Conservation (phyloP, 257 asterid genomes). For the Jacaranda mimosifolia region DNA sequence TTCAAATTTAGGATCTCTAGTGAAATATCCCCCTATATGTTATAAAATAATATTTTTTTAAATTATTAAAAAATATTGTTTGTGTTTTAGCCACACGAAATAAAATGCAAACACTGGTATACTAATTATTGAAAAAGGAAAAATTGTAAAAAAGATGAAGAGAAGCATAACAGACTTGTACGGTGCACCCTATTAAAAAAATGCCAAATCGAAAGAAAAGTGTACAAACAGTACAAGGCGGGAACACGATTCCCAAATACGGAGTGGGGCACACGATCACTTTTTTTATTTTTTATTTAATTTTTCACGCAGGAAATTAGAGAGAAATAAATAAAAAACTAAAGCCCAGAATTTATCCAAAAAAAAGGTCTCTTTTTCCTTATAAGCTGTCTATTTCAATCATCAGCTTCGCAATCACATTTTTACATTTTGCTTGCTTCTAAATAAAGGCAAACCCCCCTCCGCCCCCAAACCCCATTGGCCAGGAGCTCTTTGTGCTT, state of each 20-base stretch:
- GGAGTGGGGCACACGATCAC: slow-evolving; percentile 43
- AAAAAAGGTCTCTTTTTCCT: background rate
- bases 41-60: too few relatives aligned
- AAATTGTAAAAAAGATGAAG: too few relatives aligned
- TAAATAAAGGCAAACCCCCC: slow-evolving; percentile 39
- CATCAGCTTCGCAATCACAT: slow-evolving; percentile 39
- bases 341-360: background rate
- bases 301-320: background rate
- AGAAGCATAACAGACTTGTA: background rate
- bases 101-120: too few relatives aligned
- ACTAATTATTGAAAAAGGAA: too few relatives aligned
- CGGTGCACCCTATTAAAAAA: slow-evolving; percentile 23
- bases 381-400: slow-evolving; percentile 36
- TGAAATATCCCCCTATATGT: too few relatives aligned
- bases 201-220: slow-evolving; percentile 14
- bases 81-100: too few relatives aligned
- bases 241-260: slow-evolving; percentile 63
- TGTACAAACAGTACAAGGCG: slow-evolving; percentile 59
- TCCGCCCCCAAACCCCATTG: slow-evolving; percentile 18
- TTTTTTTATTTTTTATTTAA: background rate
- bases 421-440: slow-evolving; percentile 38
- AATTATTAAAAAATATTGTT: too few relatives aligned
- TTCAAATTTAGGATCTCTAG: too few relatives aligned
- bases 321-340: background rate
- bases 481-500: slow-evolving; percentile 37